Conservation (phyloP, 768 basidiomycete species). For the Strobilomyces confusus region DNA sequence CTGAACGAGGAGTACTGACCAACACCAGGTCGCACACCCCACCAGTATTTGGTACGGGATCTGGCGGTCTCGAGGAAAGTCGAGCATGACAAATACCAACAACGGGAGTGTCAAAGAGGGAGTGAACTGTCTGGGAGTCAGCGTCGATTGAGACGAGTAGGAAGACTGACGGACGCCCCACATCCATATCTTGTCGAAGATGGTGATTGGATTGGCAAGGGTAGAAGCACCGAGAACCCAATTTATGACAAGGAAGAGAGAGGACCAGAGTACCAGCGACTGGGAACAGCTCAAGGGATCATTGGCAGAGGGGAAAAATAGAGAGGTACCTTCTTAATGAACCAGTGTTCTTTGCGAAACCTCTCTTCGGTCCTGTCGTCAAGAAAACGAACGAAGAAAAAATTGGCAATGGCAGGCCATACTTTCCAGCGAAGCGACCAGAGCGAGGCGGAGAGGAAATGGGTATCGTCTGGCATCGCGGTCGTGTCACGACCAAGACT, state of each 20-base stretch:
- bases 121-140: conserved; percentile 38
- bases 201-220: conserved; percentile 38
- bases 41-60: conserved; percentile 61
- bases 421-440: conserved; percentile 53
- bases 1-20: conserved; percentile 36
- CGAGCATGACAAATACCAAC: conserved; percentile 60
- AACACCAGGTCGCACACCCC: conserved; percentile 57
- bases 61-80: conserved; percentile 64
- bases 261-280: conserved; percentile 59
- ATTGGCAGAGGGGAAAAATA: not conserved
- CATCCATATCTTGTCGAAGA: conserved; percentile 59
- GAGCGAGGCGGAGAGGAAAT: conserved; percentile 30
- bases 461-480: conserved; percentile 34
- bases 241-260: conserved; percentile 60
- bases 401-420: conserved; percentile 51
- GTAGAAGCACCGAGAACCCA: conserved; percentile 63
- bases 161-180: conserved; percentile 42
- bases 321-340: conserved; percentile 48
- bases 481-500: conserved; percentile 37
- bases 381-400: conserved; percentile 59
- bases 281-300: conserved; percentile 16
- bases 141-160: not conserved
- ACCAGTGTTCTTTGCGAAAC: conserved; percentile 68
- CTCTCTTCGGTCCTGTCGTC: conserved; percentile 53
- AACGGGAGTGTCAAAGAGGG: conserved; percentile 61